Conservation (phyloP, 495 filamentous ascomycete genomes). For the Staphylotrichum longicolle region DNA sequence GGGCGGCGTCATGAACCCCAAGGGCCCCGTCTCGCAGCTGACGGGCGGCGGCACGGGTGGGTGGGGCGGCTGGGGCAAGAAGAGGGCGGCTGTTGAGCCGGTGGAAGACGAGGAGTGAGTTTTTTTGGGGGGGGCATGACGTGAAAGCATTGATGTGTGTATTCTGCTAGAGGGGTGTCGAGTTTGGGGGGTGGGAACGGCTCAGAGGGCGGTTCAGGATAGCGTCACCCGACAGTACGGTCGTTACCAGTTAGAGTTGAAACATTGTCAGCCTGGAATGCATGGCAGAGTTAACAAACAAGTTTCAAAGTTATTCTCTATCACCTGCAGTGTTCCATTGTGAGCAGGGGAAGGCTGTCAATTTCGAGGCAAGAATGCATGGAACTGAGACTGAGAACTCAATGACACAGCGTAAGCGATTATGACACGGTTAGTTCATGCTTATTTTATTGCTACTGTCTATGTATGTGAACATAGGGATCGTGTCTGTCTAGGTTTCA, state of each 20-base stretch:
- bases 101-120: neutral
- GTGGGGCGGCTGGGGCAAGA: conserved; percentile 3
- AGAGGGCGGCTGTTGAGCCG: neutral
- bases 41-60: conserved; percentile 20
- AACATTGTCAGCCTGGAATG: too few species aligned
- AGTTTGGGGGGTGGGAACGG: too few species aligned
- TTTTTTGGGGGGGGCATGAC: neutral
- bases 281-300: too few species aligned
- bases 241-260: conserved; percentile 7
- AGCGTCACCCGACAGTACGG: conserved; percentile 1
- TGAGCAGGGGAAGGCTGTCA: too few species aligned
- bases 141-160: conserved; percentile 1
- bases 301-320: too few species aligned
- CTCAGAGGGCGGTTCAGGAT: neutral
- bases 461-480: too few species aligned
- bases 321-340: too few species aligned
- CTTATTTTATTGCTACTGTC: too few species aligned
- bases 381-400: too few species aligned
- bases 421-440: too few species aligned
- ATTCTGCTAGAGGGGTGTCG: neutral
- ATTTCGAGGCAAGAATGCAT: too few species aligned
- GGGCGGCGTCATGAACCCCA: conserved; percentile 39
- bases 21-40: conserved; percentile 31
- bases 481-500: neutral
- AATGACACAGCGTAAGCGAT: too few species aligned